A percentile compares a stretch with the other conserved stretches of the same genome.
These are phyloP conservation scores for Choiromyces venosus DNA, from an alignment of 495 filamentous ascomycete genomes.

Conservation along the genomic window DNA sequence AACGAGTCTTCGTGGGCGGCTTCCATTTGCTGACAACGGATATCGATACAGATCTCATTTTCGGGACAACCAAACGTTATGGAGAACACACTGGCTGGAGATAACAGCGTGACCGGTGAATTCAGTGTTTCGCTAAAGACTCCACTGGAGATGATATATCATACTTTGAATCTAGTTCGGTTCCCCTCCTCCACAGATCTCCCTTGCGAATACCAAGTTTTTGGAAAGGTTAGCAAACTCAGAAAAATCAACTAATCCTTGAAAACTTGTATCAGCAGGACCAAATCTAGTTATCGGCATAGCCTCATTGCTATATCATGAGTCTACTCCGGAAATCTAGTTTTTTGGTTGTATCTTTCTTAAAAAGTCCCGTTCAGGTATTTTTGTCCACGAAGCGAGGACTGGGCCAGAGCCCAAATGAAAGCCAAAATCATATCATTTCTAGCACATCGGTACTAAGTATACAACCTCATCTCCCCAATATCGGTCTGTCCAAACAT, in stretches of 20 bases:
- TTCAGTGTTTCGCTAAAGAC: background rate
- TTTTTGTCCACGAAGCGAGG: background rate
- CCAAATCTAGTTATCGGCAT: background rate
- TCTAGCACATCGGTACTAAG: background rate
- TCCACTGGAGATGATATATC: background rate
- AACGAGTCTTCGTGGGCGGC: conserved; percentile 23
- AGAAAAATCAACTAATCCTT: background rate
- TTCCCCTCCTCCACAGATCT: background rate
- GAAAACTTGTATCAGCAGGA: background rate
- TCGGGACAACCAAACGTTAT: background rate
- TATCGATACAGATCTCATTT: background rate
- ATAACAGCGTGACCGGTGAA: background rate
- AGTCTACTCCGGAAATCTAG: background rate
- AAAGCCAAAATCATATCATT: background rate
- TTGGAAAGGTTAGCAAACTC: background rate
- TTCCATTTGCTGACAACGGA: conserved; percentile 26
- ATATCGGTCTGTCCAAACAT: background rate
- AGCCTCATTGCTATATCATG: background rate
- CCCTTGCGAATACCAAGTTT: background rate
- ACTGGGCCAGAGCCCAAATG: background rate
- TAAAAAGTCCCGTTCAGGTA: background rate
- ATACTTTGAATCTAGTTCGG: background rate
- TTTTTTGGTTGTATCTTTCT: background rate
- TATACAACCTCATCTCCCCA: background rate
- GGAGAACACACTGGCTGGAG: background rate